These are phyloP conservation scores for Capronia americana DNA, from an alignment of 2,329 filamentous ascomycete species.

Conservation along the genomic window DNA sequence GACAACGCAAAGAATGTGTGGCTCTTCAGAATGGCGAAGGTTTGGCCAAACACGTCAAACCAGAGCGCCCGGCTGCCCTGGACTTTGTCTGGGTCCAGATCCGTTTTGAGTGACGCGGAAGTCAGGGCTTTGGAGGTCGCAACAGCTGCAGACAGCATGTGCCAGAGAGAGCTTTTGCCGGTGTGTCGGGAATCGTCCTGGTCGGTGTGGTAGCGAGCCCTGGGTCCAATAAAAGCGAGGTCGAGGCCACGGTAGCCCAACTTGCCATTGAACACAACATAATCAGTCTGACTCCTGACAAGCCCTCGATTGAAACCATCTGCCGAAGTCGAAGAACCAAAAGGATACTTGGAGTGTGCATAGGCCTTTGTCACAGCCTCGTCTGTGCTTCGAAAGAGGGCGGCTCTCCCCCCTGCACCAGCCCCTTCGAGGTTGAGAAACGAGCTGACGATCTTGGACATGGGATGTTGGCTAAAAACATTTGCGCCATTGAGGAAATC, in stretches of 20 bases:
- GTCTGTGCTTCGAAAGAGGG: conserved; percentile 87
- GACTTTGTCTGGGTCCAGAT: conserved; percentile 25
- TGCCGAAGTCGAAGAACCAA: conserved; percentile 79
- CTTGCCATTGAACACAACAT: conserved; percentile 77
- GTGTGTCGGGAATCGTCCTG: conserved; percentile 86
- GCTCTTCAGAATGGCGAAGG: conserved; percentile 78
- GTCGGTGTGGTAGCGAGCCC: conserved; percentile 87
- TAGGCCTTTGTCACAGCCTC: conserved; percentile 84
- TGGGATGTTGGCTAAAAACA: conserved; percentile 81
- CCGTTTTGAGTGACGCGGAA: conserved; percentile 58
- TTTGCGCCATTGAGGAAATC: conserved; percentile 87
- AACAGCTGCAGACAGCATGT: conserved; percentile 88
- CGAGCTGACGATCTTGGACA: conserved; percentile 79
- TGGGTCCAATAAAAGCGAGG: conserved; percentile 86
- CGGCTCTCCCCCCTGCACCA: conserved; percentile 86
- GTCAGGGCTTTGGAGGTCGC: conserved; percentile 75
- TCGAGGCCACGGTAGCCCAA: conserved; percentile 87
- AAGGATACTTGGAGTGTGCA: conserved; percentile 72
- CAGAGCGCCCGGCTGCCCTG: conserved; percentile 70
- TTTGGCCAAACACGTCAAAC: conserved; percentile 88
- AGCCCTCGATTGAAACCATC: conserved; percentile 83
- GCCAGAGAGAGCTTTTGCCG: conserved; percentile 73
- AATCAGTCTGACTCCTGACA: conserved; percentile 88
- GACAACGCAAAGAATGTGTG: conserved; percentile 88
- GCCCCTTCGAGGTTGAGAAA: conserved; percentile 96